Evolutionary conservation across 202 grass and related monocot genomes (phyloP), one percentile per base, ranked within the genome.

Genomic region (Setaria italica): DNA sequence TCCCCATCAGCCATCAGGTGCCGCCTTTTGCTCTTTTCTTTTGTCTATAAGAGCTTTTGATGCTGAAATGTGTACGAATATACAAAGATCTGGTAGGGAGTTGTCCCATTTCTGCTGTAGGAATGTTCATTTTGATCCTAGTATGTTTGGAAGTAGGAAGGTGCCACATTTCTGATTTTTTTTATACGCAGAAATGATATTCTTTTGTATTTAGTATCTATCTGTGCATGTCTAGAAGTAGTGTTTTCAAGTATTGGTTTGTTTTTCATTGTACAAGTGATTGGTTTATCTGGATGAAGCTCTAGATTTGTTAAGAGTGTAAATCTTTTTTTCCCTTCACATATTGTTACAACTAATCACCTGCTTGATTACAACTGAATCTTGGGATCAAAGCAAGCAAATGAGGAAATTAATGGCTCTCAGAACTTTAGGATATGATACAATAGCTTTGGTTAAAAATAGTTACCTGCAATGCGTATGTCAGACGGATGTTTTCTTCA

Each of bases 401-500:
- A 30, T 68, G 47, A 51, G 12, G 46, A 80, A 33, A 30, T 21
- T 70, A 65, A 72, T 45, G 37, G 6, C 77, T 54, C 53, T 79
- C 76, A 6, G 14, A 29, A 72, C 17, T 49, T 67, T 30, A 67
- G 62, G 11, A 72, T 15, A 21, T 41, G 57, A 33, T 69, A 77
- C 34, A 77, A 65, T 47, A 21, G 39, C 11, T 2, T 70, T 8
- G 17, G 19, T 47, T 55, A 72, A 42, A 47, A 16, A n/a, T 35
- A 62, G 42, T 67, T 91, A 96, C 96, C 94, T 99, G 96, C 63
- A 99, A 88, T 32, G 93, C 90, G 62, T 99, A 94, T 72, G 96
- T 92, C n/a, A 99, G 90, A 69, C 90, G 97, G 33, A 99, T 96
- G 84, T 99, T 96, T 87, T 99, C 97, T 82, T 99, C 97, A 3